phyloP scores from a whole-genome alignment of 495 filamentous ascomycete species.

The Oleoguttula mirabilis region DNA sequence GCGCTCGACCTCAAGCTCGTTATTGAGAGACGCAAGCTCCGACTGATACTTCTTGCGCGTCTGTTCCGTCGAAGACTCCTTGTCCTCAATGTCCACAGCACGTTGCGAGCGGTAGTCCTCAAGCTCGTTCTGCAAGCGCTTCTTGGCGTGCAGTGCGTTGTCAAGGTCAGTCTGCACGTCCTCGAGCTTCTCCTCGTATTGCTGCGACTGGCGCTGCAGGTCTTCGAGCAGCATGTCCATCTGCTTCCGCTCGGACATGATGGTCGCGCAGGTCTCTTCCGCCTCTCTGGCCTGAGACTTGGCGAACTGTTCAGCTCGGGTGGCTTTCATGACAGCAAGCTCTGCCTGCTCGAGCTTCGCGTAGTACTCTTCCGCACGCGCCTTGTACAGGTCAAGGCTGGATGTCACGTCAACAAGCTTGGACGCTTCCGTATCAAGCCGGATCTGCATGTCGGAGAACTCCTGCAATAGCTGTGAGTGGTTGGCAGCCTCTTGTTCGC shows the following conservation, averaged over 20 bases:
- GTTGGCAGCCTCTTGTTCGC: conserved; percentile 75
- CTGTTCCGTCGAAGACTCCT: conserved; percentile 91
- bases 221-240: conserved; percentile 85
- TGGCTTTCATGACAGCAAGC: conserved; percentile 85
- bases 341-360: conserved; percentile 95
- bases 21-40: conserved; percentile 77
- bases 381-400: conserved; percentile 81
- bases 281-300: conserved; percentile 78
- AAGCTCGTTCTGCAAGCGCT: conserved; percentile 90
- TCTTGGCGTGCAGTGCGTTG: conserved; percentile 77
- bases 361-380: conserved; percentile 91
- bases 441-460: conserved; percentile 86
- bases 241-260: conserved; percentile 84
- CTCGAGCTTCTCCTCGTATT: conserved; percentile 80
- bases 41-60: conserved; percentile 94
- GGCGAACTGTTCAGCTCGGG: conserved; percentile 84
- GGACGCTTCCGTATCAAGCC: conserved; percentile 77
- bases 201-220: conserved; percentile 76
- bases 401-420: conserved; percentile 73
- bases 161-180: conserved; percentile 85
- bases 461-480: conserved; percentile 82
- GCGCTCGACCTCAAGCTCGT: conserved; percentile 84
- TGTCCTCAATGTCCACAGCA: conserved; percentile 93
- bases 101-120: conserved; percentile 94
- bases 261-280: conserved; percentile 77